Evolutionary conservation across 2,329 filamentous ascomycete species (phyloP), one percentile per base, ranked within the genome.

Genomic region (Penicillium sp.): DNA sequence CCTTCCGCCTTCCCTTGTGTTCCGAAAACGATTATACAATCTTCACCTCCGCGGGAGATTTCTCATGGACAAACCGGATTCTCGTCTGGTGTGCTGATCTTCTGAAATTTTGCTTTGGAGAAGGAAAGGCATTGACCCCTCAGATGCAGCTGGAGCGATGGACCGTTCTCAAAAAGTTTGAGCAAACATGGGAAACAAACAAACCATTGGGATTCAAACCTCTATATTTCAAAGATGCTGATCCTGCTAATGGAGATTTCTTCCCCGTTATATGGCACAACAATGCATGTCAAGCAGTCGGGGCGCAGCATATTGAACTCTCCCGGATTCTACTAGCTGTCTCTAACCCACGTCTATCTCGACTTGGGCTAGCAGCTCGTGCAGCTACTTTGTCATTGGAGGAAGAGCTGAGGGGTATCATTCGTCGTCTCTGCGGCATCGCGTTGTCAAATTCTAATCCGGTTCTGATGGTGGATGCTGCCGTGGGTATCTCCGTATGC

Each of bases 21-120:
- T 75, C 80, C 43, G 75, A 72, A 21, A 78, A 83, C 34, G 76
- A 83, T 39, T 80, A 84, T 60, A 77, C 78, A n/a, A 78, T 77
- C 0, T 74, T 83, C 9, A 71, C 75, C 2, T 70, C 75, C 0
- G 74, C 77, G 0, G 77, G 79, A 42, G 83, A 86, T 57, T 80
- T 79, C 55, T 76, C 75, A 0, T 86, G 83, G 83, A 81, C 84
- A 2, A 86, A 87, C 66, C 77, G 83, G 6, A 82, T 84, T 16
- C 77, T 87, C 0, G 77, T 85, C 2, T 82, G 85, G 62, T 83
- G 83, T 49, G 83, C 83, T 14, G 83, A 86, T 55, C 81, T 86
- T 1, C 70, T 87, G n/a, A 83, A 85, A 53, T 86, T 81, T 60
- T 87, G 84, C 63, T 87, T 86, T 62, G 56, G 71, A 55, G 53